A percentile compares a stretch with the other conserved stretches of the same genome.
phyloP scores from a whole-genome alignment of 176 grass and related monocot genomes.

The Oryza coarctata region DNA sequence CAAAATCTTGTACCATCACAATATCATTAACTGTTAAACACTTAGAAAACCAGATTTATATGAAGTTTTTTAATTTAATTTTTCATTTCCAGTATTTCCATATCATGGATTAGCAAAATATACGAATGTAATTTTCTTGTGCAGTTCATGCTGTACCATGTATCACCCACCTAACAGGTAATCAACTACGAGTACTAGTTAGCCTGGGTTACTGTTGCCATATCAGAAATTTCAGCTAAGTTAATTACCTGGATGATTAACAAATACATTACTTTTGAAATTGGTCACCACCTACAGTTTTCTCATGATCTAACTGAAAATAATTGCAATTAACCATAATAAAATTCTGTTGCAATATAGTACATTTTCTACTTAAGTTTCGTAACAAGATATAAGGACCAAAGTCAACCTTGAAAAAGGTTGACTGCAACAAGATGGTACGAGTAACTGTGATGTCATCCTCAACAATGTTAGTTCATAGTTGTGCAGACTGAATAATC shows the following conservation, averaged over 20 bases:
- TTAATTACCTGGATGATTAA: background rate
- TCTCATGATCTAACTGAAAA: background rate
- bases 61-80: background rate
- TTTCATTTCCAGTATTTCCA: background rate
- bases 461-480: conserved; percentile 4
- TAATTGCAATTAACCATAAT: background rate
- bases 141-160: background rate
- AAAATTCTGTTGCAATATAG: background rate
- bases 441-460: background rate
- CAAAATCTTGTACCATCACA: background rate
- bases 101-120: background rate
- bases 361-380: background rate
- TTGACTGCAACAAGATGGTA: background rate
- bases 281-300: background rate
- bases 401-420: background rate
- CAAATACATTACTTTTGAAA: background rate
- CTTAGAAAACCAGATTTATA: background rate
- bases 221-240: background rate
- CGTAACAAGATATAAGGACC: background rate
- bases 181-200: background rate
- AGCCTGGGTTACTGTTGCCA: background rate
- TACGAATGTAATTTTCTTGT: background rate
- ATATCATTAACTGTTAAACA: background rate
- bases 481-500: background rate
- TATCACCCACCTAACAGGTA: background rate